Conservation (phyloP, 441 rosid species). For the Omphalea diandra region DNA sequence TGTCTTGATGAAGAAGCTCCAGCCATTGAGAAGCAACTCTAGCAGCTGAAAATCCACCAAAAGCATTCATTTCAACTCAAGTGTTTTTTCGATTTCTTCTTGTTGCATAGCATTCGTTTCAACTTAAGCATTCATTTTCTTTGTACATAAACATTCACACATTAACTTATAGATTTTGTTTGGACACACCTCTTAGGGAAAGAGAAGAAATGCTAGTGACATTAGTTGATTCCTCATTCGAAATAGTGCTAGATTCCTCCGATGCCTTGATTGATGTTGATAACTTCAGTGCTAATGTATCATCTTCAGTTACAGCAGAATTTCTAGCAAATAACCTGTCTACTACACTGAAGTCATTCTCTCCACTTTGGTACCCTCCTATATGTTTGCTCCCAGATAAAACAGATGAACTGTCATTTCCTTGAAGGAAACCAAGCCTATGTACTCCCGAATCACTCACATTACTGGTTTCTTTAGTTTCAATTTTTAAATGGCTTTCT, state of each 20-base stretch:
- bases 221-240: background rate
- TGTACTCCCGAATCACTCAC: constrained; percentile 30
- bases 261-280: constrained; percentile 1
- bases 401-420: constrained; percentile 30
- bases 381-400: constrained; percentile 32
- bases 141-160: background rate
- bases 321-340: constrained; percentile 23
- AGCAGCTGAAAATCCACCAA: constrained; percentile 59
- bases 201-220: constrained; percentile 7
- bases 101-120: too few species aligned
- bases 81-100: background rate
- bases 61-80: background rate
- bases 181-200: constrained; percentile 10
- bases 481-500: background rate
- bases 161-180: background rate
- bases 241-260: background rate
- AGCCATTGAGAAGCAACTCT: constrained; percentile 92
- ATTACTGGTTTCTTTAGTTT: constrained; percentile 9
- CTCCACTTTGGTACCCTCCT: constrained; percentile 28
- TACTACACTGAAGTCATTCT: constrained; percentile 34
- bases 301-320: constrained; percentile 22
- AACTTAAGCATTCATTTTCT: too few species aligned
- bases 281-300: background rate
- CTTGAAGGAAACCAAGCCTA: constrained; percentile 31
- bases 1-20: constrained; percentile 91